Evolutionary conservation across 441 rosid species (phyloP).

Genomic region (Gossypium laxum): DNA sequence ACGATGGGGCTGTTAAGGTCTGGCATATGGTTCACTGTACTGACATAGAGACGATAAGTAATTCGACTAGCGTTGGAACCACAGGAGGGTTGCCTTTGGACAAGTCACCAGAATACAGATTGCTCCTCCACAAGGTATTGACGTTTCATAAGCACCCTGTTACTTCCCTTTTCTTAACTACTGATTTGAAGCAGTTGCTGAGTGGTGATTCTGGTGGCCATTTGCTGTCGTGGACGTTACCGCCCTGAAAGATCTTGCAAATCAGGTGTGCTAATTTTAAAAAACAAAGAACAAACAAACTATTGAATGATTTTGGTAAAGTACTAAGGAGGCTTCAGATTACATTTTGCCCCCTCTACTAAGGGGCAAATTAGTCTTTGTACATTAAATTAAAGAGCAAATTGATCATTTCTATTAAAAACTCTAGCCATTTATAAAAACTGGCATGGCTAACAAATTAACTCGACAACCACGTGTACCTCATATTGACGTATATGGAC

Average conservation of each 20-base stretch:
- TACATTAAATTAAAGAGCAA: not conserved
- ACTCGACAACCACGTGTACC: not conserved
- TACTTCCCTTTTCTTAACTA: slow-evolving; percentile 66
- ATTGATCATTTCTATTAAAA: no score
- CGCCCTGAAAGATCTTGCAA: slow-evolving; percentile 48
- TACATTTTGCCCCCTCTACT: not conserved
- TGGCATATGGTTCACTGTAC: slow-evolving; percentile 92
- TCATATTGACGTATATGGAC: not conserved
- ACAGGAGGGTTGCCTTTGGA: slow-evolving; percentile 49
- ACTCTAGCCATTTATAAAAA: not conserved
- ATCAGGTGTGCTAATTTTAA: slow-evolving; percentile 35
- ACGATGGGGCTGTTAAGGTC: slow-evolving; percentile 90
- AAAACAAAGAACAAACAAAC: no score
- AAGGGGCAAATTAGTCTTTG: not conserved
- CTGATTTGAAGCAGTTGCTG: slow-evolving; percentile 80
- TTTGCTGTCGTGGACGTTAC: slow-evolving; percentile 74
- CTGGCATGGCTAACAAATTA: not conserved
- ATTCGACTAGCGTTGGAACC: slow-evolving; percentile 34
- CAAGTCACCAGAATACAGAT: slow-evolving; percentile 66
- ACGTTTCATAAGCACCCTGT: slow-evolving; percentile 86
- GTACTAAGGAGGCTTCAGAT: not conserved
- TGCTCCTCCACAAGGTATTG: slow-evolving; percentile 73
- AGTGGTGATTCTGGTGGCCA: slow-evolving; percentile 94
- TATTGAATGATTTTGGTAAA: slow-evolving; percentile 3
- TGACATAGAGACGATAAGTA: slow-evolving; percentile 41